Conservation (phyloP, 805 yeast genomes). For the Maudiozyma serrabonitensis region DNA sequence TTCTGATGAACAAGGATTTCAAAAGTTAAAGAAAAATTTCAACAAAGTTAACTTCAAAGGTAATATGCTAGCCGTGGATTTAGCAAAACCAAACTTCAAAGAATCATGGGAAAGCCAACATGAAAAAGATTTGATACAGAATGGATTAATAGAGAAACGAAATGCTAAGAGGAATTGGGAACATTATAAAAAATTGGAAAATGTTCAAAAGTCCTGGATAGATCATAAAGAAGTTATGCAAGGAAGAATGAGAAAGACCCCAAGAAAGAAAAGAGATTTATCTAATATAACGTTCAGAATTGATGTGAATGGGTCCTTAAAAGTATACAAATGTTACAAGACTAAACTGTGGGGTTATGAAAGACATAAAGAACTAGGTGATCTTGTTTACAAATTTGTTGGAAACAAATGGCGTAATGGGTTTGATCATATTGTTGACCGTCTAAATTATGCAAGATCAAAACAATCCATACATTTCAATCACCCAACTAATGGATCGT, state of each 20-base stretch:
- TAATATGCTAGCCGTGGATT: conserved; percentile 46
- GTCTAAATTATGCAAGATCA: conserved; percentile 29
- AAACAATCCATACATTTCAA: conserved; percentile 7
- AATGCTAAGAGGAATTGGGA: conserved; percentile 32
- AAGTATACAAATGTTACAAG: conserved; percentile 51
- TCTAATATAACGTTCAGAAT: conserved; percentile 55
- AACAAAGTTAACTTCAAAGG: conserved; percentile 75
- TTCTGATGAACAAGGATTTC: conserved; percentile 32
- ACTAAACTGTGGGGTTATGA: conserved; percentile 88
- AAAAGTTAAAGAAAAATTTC: conserved; percentile 44
- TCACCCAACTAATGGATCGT: not conserved
- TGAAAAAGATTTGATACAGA: conserved; percentile 32
- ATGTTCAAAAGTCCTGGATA: conserved; percentile 30
- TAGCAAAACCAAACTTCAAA: conserved; percentile 50
- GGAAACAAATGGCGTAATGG: conserved; percentile 75
- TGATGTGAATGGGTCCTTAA: conserved; percentile 45
- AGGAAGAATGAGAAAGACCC: conserved; percentile 55
- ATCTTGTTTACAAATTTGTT: conserved; percentile 51
- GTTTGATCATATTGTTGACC: conserved; percentile 68
- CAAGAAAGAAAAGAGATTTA: conserved; percentile 35
- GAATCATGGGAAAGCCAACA: conserved; percentile 39
- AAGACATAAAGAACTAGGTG: conserved; percentile 50
- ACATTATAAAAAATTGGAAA: conserved; percentile 30
- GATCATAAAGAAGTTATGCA: conserved; percentile 37
- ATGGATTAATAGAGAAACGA: conserved; percentile 24